Base-by-base conservation (phyloP, 192 early-diverging fungal genomes). In the Diversispora eburnea region DNA sequence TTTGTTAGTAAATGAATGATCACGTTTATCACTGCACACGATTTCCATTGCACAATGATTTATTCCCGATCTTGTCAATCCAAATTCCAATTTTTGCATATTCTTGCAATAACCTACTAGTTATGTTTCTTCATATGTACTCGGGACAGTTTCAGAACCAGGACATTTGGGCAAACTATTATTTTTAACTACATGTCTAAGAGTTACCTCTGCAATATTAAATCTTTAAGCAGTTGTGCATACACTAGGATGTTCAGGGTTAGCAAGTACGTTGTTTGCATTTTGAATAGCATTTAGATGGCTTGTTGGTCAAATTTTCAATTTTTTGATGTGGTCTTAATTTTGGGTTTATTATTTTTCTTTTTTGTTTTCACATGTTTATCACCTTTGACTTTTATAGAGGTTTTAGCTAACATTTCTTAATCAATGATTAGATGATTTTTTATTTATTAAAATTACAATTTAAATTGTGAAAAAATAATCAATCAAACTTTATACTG, bases 61-160 rank as follows among this genome's bases (percentile, higher is more conserved):
- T 52, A 72, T 54, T 58, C 55, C 39, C 39, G 39, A 57, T 57
- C 48, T 72, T 57, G 55, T 72, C 19, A 72, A 58, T 12, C 70
- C 55, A 57, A 72, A 72, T 19, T 33, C 39, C 39, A 58, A 72
- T 15, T 15, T 51, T 51, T 51, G 15, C 15, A 51, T 51, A 51
- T 51, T 57, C 58, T 33, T 72, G 39, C 70, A 72, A 56, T 72
- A 72, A 4, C 59, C 55, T 42, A 56, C 20, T 47, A 72, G 55
- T 58, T 72, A 39, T 51, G 13, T 20, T 60, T 72, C 55, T 58
- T 72, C 39, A 58, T 72, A 4, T 0, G 15, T 60, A 58, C 56
- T 72, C 39, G 57, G 39, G 7, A 72, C 55, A 9, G 19, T 72
- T 17, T 9, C 15, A 72, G 55, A 9, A 58, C 70, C 55, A 46